Conservation (phyloP, 2,329 filamentous ascomycete species). For the Cercospora beticola region DNA sequence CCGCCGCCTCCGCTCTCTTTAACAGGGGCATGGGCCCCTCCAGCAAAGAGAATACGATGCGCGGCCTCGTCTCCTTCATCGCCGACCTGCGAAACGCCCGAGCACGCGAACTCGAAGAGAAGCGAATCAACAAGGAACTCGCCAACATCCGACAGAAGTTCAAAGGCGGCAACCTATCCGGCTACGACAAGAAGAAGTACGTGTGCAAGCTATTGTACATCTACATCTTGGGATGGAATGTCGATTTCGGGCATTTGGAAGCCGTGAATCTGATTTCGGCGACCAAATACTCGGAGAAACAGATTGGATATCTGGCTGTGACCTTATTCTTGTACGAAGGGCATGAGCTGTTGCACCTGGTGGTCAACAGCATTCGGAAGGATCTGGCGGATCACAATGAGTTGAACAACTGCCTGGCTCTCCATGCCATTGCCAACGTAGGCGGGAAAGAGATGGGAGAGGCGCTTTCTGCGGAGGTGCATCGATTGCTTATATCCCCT, state of each 20-base stretch:
- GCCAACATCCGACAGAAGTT: slow-evolving; percentile 99
- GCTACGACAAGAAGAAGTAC: slow-evolving; percentile 99
- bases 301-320: slow-evolving; percentile 97
- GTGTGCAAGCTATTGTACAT: slow-evolving; percentile 99
- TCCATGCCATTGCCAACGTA: slow-evolving; percentile 97
- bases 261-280: slow-evolving; percentile 97
- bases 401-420: slow-evolving; percentile 91
- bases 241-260: slow-evolving; percentile 97
- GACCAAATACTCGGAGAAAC: slow-evolving; percentile 97
- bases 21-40: slow-evolving; percentile 35
- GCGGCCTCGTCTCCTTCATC: slow-evolving; percentile 93
- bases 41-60: slow-evolving; percentile 41
- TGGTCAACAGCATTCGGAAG: slow-evolving; percentile 98
- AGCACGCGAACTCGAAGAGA: slow-evolving; percentile 94
- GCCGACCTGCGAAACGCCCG: slow-evolving; percentile 92
- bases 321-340: slow-evolving; percentile 96
- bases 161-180: slow-evolving; percentile 80
- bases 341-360: slow-evolving; percentile 91
- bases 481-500: slow-evolving; percentile 88
- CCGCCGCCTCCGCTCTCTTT: slow-evolving; percentile 39
- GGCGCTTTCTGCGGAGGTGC: slow-evolving; percentile 85
- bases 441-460: slow-evolving; percentile 97
- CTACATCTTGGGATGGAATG: slow-evolving; percentile 98
- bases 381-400: slow-evolving; percentile 94
- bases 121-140: slow-evolving; percentile 98